Evolutionary conservation across 1,284 basidiomycete genomes (phyloP).

Genomic region (Trametes sp.): DNA sequence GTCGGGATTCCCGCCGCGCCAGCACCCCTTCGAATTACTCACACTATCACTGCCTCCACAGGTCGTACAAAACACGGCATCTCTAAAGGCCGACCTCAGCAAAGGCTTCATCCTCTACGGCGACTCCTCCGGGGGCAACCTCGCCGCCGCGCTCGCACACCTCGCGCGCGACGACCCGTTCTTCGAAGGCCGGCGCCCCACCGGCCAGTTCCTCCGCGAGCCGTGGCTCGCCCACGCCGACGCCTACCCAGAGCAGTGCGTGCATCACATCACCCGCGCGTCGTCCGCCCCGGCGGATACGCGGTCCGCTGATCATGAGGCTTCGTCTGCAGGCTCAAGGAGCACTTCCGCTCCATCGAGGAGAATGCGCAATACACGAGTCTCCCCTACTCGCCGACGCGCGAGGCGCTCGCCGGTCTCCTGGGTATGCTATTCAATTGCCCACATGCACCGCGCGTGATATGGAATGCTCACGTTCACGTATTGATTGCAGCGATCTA

Average conservation of each 20-base stretch:
- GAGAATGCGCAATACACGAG: constrained; percentile 26
- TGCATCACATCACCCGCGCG: too few relatives aligned
- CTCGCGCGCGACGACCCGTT: constrained; percentile 33
- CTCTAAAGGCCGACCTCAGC: constrained; percentile 15
- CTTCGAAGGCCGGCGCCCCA: constrained; percentile 25
- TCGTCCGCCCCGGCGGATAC: too few relatives aligned
- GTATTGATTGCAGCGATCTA: background rate
- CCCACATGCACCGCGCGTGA: background rate
- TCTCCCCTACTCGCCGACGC: constrained; percentile 16
- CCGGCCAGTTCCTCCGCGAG: constrained; percentile 24
- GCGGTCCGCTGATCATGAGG: background rate
- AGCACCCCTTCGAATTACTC: too few relatives aligned
- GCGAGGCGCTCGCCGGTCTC: background rate
- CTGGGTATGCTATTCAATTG: background rate
- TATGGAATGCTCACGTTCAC: background rate
- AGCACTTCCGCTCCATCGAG: constrained; percentile 33
- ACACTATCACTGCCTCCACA: background rate
- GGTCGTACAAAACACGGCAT: constrained; percentile 5
- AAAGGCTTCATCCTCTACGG: constrained; percentile 38
- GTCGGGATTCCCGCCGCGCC: too few relatives aligned
- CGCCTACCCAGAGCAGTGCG: constrained; percentile 24
- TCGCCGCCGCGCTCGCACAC: constrained; percentile 30
- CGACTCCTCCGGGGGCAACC: constrained; percentile 35
- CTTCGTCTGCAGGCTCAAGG: constrained; percentile 21
- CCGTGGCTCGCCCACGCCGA: background rate